Evolutionary conservation across 371 early-diverging fungal genomes (phyloP).

Genomic region (Circinella minor): DNA sequence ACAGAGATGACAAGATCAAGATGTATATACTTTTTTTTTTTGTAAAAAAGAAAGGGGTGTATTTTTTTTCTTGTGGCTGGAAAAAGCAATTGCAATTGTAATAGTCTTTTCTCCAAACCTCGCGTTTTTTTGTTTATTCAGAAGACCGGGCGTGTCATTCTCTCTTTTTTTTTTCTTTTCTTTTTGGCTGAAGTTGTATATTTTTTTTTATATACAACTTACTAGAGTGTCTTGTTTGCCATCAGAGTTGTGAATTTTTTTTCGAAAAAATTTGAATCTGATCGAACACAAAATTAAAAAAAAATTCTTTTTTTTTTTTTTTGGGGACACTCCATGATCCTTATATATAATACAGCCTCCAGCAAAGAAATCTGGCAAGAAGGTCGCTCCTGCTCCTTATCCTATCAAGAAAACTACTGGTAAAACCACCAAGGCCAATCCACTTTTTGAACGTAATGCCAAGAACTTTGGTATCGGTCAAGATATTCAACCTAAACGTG

Average conservation of each 20-base stretch:
- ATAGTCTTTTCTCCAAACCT: neutral
- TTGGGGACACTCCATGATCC: constrained; percentile 22
- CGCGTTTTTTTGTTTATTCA: neutral
- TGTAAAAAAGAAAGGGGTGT: too few relatives aligned
- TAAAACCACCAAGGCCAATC: constrained; percentile 79
- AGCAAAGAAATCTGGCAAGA: constrained; percentile 73
- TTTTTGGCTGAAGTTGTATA: constrained; percentile 31
- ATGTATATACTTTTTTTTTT: neutral
- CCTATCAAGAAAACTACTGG: constrained; percentile 68
- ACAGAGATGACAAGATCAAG: constrained; percentile 7
- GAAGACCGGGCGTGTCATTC: neutral
- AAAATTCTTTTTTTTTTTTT: constrained; percentile 3
- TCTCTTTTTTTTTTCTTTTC: neutral
- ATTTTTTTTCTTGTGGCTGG: neutral
- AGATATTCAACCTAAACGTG: constrained; percentile 94
- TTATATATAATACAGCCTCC: constrained; percentile 40
- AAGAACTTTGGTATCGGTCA: constrained; percentile 95
- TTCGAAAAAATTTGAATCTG: constrained; percentile 32
- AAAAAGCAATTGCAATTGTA: neutral
- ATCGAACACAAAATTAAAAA: constrained; percentile 15
- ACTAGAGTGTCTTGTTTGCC: constrained; percentile 26
- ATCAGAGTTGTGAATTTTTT: constrained; percentile 37
- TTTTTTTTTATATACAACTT: constrained; percentile 16
- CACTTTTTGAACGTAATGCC: constrained; percentile 90
- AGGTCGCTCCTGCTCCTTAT: constrained; percentile 93